Evolutionary conservation across 495 filamentous ascomycete genomes (phyloP).

Genomic region (Penicillium macrosclerotiorum): DNA sequence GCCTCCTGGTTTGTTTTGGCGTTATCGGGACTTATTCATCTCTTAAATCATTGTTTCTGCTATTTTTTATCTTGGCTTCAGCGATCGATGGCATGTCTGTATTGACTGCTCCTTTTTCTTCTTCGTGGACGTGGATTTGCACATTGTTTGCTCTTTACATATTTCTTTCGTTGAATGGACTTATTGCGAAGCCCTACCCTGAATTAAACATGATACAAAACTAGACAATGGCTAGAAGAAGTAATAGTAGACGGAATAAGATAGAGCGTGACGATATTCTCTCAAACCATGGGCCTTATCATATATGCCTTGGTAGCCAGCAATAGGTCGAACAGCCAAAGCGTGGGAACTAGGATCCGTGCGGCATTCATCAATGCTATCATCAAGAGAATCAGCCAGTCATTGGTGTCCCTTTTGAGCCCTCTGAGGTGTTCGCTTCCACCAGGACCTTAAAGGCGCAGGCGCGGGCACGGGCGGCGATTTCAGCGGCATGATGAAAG

Average conservation of each 20-base stretch:
- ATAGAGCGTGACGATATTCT: too few relatives aligned
- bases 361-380: too few relatives aligned
- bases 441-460: background rate
- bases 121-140: constrained; percentile 12
- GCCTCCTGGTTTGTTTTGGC: constrained; percentile 16
- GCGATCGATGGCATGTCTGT: constrained; percentile 16
- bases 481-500: background rate
- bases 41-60: constrained; percentile 17
- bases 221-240: too few relatives aligned
- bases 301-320: too few relatives aligned
- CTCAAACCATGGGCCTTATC: too few relatives aligned
- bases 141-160: constrained; percentile 14
- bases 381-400: too few relatives aligned
- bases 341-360: too few relatives aligned
- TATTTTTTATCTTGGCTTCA: constrained; percentile 18
- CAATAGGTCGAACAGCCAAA: too few relatives aligned
- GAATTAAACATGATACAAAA: too few relatives aligned
- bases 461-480: background rate
- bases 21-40: constrained; percentile 12
- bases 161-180: constrained; percentile 12
- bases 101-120: constrained; percentile 7
- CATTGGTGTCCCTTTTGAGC: too few relatives aligned
- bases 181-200: background rate
- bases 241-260: too few relatives aligned
- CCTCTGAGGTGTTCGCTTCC: too few relatives aligned